phyloP scores from a whole-genome alignment of 352 stramenopile species.

The Globisporangium paroecandrum region DNA sequence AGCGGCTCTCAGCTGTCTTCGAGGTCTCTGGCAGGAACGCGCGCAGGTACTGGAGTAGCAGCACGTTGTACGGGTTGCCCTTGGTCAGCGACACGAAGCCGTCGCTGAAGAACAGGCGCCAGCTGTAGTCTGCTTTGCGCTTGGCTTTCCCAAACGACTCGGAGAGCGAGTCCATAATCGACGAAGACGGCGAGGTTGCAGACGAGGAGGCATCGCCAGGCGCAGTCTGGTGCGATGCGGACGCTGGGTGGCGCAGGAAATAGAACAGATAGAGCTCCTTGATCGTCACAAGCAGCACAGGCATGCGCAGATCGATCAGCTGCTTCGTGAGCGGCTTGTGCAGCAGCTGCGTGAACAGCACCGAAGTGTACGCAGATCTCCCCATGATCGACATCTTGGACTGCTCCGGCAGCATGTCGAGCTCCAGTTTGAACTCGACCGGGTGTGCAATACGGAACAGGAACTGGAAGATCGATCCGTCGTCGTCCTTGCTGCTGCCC shows the following conservation, averaged over 20 bases:
- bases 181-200: constrained; percentile 12
- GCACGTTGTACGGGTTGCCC: constrained; percentile 82
- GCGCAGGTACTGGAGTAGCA: constrained; percentile 77
- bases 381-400: constrained; percentile 77
- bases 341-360: constrained; percentile 80
- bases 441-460: constrained; percentile 72
- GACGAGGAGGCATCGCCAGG: constrained; percentile 13
- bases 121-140: constrained; percentile 53
- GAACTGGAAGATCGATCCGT: constrained; percentile 78
- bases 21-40: constrained; percentile 72
- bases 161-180: constrained; percentile 46
- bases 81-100: constrained; percentile 59
- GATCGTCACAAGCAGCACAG: constrained; percentile 80
- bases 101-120: constrained; percentile 68
- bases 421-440: constrained; percentile 77
- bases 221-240: constrained; percentile 59
- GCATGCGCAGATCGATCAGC: constrained; percentile 65
- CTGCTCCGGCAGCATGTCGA: constrained; percentile 77
- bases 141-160: constrained; percentile 52
- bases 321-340: constrained; percentile 81
- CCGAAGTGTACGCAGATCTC: constrained; percentile 55
- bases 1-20: constrained; percentile 62
- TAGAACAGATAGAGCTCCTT: constrained; percentile 85
- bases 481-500: constrained; percentile 55
- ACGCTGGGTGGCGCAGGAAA: constrained; percentile 75